Base-by-base conservation (phyloP, 1,139 yeast species). In the Petasospora fabianii region DNA sequence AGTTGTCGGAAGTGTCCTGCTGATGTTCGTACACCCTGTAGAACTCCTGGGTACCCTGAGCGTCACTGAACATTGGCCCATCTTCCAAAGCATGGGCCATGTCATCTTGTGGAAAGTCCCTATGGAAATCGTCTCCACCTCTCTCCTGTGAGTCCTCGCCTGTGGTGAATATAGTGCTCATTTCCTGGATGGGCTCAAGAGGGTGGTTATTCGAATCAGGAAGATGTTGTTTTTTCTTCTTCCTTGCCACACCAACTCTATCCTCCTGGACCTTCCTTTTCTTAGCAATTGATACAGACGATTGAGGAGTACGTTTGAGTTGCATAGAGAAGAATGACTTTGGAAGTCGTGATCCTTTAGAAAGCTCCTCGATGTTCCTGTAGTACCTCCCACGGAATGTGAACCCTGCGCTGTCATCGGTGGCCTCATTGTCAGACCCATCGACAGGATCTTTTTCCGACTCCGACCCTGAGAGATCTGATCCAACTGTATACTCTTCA, bases 221-320 rank as follows among this genome's bases (percentile, higher is more conserved):
- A n/a, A n/a, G n/a, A n/a, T n/a, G n/a, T n/a, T n/a, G n/a, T n/a
- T n/a, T n/a, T n/a, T 17, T 35, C 31, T 48, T 52, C 24, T 37
- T 47, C 26, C 41, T 47, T 3, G 56, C 56, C 10, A 52, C 38
- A 12, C 56, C 56, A 24, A 38, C 33, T n/a, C 49, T 41, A 4
- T 40, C 37, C 7, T 28, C 38, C 2, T 17, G 18, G 1, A 21
- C 12, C 11, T 18, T 24, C n/a, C 24, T 11, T 22, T 38, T 42
- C 30, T 29, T 35, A 8, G 18, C 18, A 9, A 15, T 18, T 3
- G 36, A 5, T 4, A 4, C 10, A 11, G 18, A 31, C 28, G 14
- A 10, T 16, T 29, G 17, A 18, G 39, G 32, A 8, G 17, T 29
- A 13, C 32, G n/a, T 16, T 36, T 21, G 11, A 28, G 27, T 12